Conservation (phyloP, 306 rosid genomes). For the Vigna angularis region DNA sequence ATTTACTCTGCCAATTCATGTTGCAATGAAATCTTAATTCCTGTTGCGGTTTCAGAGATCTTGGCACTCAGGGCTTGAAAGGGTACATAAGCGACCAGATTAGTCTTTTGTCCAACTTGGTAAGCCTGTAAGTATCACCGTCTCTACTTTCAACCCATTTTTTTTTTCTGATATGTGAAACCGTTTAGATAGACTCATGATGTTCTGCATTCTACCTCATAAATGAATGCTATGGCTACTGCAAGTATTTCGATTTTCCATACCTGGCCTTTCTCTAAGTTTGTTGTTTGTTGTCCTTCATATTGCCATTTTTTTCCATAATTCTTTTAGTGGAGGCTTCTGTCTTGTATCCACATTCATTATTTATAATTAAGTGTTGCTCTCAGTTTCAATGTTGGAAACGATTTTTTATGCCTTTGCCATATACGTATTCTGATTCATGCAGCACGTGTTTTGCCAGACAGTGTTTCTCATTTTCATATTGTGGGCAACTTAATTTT, state of each 20-base stretch:
- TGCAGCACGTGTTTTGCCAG: conserved; percentile 24
- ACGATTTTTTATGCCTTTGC: conserved; percentile 30
- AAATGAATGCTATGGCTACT: background rate
- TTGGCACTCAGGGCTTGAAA: conserved; percentile 91
- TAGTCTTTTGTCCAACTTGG: conserved; percentile 79
- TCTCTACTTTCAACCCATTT: too few relatives aligned
- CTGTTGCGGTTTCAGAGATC: conserved; percentile 71
- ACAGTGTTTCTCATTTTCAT: background rate
- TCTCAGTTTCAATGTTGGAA: conserved; percentile 29
- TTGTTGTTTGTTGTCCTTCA: conserved; percentile 3
- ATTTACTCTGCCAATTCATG: background rate
- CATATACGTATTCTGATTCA: conserved; percentile 3
- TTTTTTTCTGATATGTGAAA: conserved; percentile 10
- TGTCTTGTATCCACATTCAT: conserved; percentile 5
- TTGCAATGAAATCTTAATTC: background rate
- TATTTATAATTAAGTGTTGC: conserved; percentile 2
- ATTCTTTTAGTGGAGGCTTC: conserved; percentile 13
- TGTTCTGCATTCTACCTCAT: conserved; percentile 1
- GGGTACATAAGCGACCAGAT: conserved; percentile 85
- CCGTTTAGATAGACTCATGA: conserved; percentile 6
- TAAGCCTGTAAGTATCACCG: conserved; percentile 81
- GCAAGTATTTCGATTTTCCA: conserved; percentile 18
- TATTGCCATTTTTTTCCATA: conserved; percentile 11
- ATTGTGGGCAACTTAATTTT: conserved; percentile 31
- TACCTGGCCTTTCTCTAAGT: background rate